These are phyloP conservation scores for Penicillium daleae DNA, from an alignment of 495 filamentous ascomycete species.

Conservation along the genomic window DNA sequence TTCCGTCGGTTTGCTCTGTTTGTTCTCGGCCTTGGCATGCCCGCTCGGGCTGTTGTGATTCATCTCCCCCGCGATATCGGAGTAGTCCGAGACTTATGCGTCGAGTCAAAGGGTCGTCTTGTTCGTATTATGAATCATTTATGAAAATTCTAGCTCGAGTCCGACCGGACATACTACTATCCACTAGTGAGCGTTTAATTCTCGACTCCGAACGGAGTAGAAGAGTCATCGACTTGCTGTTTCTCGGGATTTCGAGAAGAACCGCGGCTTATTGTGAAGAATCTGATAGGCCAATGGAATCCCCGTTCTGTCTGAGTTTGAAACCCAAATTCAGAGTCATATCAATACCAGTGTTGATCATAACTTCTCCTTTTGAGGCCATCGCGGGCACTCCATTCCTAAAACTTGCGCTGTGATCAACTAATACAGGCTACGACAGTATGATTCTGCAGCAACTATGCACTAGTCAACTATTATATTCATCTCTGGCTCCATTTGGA, in stretches of 20 bases:
- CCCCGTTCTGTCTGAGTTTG: not conserved
- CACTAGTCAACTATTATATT: not conserved
- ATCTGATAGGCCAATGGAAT: not conserved
- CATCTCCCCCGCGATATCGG: slow-evolving; percentile 26
- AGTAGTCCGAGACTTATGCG: not conserved
- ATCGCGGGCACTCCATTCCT: not conserved
- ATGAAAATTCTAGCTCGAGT: not conserved
- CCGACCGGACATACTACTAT: not conserved
- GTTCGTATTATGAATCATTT: not conserved
- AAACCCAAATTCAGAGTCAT: not conserved
- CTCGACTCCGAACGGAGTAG: not conserved
- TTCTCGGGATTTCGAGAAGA: slow-evolving; percentile 1
- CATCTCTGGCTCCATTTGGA: not conserved
- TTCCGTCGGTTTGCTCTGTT: not conserved
- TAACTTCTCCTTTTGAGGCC: not conserved
- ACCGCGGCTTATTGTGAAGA: not conserved
- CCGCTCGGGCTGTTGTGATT: slow-evolving; percentile 18
- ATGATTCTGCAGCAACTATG: not conserved
- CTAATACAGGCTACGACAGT: not conserved
- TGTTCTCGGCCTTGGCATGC: not conserved
- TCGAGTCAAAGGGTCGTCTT: too few relatives aligned
- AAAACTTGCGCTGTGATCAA: not conserved
- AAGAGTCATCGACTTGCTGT: not conserved
- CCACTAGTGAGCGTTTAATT: not conserved
- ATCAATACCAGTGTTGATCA: not conserved